phyloP scores from a whole-genome alignment of 2,329 filamentous ascomycete genomes.

The Fusarium nygamai region DNA sequence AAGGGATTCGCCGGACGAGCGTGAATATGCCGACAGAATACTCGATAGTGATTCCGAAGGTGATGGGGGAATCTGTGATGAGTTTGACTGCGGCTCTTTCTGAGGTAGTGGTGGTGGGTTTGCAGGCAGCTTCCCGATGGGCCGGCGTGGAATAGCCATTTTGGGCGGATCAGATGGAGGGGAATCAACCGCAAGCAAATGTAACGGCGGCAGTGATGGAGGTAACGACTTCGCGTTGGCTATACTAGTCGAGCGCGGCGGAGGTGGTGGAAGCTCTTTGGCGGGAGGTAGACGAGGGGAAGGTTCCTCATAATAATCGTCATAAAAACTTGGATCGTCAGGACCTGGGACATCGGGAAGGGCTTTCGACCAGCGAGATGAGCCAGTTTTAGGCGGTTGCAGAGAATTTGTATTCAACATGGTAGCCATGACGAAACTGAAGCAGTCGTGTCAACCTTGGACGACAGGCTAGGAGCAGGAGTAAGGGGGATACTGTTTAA shows the following conservation, averaged over 20 bases:
- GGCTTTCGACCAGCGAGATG: constrained; percentile 68
- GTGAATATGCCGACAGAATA: constrained; percentile 65
- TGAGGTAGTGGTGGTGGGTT: constrained; percentile 24
- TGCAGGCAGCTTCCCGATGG: constrained; percentile 36
- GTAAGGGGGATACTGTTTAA: constrained; percentile 26
- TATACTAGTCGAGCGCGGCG: constrained; percentile 40
- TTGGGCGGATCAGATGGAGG: constrained; percentile 36
- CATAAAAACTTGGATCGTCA: constrained; percentile 36
- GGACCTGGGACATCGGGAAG: constrained; percentile 60
- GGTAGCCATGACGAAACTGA: constrained; percentile 35
- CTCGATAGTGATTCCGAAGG: constrained; percentile 63
- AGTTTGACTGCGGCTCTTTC: constrained; percentile 23
- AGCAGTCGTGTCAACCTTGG: constrained; percentile 23
- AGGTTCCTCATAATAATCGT: constrained; percentile 30
- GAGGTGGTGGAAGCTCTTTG: constrained; percentile 40
- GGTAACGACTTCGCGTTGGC: constrained; percentile 38
- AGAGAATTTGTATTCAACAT: constrained; percentile 39
- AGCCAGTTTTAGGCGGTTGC: constrained; percentile 51
- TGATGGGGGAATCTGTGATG: constrained; percentile 46
- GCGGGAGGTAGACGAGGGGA: constrained; percentile 32
- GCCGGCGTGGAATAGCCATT: constrained; percentile 41
- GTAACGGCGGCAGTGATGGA: constrained; percentile 38
- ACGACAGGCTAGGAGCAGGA: constrained; percentile 11
- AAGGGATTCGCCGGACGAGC: constrained; percentile 56
- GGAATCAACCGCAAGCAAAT: constrained; percentile 34